Percentiles rank a stretch among this genome's conserved stretches.
These are phyloP conservation scores for Cyberlindnera meyerae DNA, from an alignment of 805 yeast genomes.

Conservation along the genomic window DNA sequence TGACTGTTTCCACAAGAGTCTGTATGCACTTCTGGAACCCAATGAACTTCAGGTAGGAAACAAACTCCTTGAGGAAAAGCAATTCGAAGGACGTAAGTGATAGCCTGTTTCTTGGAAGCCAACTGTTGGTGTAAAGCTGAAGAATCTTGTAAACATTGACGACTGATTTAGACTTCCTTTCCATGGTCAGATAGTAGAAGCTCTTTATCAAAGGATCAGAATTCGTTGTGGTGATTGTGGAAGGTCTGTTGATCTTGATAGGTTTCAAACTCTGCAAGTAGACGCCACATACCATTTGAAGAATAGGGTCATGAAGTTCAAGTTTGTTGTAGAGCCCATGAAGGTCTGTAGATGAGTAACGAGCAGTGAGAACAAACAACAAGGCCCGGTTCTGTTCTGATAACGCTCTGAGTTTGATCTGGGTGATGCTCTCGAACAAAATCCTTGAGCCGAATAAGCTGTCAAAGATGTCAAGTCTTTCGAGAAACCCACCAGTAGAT, in stretches of 20 bases:
- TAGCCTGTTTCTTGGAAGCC: constrained; percentile 25
- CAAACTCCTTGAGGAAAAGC: constrained; percentile 14
- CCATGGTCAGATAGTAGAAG: constrained; percentile 30
- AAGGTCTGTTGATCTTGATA: constrained; percentile 8
- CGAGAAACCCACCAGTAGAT: constrained; percentile 9
- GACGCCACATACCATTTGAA: constrained; percentile 24
- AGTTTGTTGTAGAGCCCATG: constrained; percentile 7
- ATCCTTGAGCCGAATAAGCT: constrained; percentile 8
- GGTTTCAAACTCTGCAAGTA: constrained; percentile 14
- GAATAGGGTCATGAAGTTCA: constrained; percentile 15
- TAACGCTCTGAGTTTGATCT: constrained; percentile 8
- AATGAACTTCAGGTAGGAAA: constrained; percentile 19
- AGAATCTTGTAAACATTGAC: constrained; percentile 29
- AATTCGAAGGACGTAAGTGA: constrained; percentile 15
- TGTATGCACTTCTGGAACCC: constrained; percentile 15
- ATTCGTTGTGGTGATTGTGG: constrained; percentile 5
- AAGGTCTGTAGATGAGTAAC: constrained; percentile 9
- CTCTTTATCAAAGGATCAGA: constrained; percentile 30
- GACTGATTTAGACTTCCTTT: constrained; percentile 29
- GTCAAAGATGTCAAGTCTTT: constrained; percentile 16
- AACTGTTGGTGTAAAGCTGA: constrained; percentile 27
- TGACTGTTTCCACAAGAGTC: constrained; percentile 8
- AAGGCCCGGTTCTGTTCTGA: constrained; percentile 18
- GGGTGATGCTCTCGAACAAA: constrained; percentile 3
- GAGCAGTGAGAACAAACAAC: constrained; percentile 16